Evolutionary conservation across 176 grass and related monocot species (phyloP).

Genomic region (Ananas comosus): DNA sequence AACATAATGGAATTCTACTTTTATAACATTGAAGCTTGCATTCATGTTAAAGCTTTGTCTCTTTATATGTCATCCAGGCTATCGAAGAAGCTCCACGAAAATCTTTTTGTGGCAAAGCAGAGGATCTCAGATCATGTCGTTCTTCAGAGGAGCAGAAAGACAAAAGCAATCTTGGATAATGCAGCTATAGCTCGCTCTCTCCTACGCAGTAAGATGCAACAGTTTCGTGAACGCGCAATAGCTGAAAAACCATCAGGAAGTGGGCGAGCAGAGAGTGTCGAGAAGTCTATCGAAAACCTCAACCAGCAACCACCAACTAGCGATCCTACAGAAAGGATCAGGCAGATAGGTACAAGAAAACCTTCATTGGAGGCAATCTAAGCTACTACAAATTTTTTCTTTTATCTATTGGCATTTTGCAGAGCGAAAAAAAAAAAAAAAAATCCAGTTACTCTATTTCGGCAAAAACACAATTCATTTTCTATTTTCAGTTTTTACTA

Average conservation of each 20-base stretch:
- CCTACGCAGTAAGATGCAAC: constrained; percentile 49
- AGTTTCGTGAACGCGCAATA: constrained; percentile 43
- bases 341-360: constrained; percentile 12
- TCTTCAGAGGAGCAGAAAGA: constrained; percentile 49
- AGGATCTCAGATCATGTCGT: constrained; percentile 37
- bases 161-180: constrained; percentile 43
- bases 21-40: constrained; percentile 12
- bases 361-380: not conserved
- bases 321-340: constrained; percentile 13
- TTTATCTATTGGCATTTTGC: not conserved
- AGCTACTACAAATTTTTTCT: not conserved
- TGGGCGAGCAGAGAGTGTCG: constrained; percentile 10
- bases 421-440: not conserved
- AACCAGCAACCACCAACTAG: constrained; percentile 11
- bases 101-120: constrained; percentile 43
- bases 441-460: not conserved
- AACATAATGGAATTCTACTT: not conserved
- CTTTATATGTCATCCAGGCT: constrained; percentile 32
- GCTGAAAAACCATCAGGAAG: constrained; percentile 30
- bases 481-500: too few relatives aligned
- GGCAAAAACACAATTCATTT: too few relatives aligned
- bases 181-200: constrained; percentile 49
- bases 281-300: constrained; percentile 12
- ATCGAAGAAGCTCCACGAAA: constrained; percentile 53
- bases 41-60: constrained; percentile 1